Evolutionary conservation across 345 rosid species (phyloP).

Genomic region (Cardamine occulta): DNA sequence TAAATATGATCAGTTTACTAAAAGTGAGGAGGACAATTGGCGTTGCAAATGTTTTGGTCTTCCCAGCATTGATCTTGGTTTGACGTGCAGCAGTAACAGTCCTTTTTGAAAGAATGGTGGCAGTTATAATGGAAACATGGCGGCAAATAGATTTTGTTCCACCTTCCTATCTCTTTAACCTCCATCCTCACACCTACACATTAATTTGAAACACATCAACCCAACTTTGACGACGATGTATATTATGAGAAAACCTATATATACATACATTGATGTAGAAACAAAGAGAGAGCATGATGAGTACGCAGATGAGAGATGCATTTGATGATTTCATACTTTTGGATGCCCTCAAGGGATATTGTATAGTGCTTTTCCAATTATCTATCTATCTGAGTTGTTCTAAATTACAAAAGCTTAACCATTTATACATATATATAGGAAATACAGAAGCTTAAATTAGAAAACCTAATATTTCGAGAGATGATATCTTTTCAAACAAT

Average conservation of each 20-base stretch:
- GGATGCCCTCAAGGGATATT: neutral
- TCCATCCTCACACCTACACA: constrained; percentile 4
- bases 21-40: neutral
- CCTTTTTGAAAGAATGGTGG: neutral
- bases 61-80: neutral
- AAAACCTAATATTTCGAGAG: neutral
- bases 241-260: neutral
- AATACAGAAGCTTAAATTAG: no score
- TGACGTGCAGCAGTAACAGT: neutral
- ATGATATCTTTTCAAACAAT: neutral
- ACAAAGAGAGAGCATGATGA: constrained; percentile 9
- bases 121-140: neutral
- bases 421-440: neutral
- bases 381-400: neutral
- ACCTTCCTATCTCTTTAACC: neutral
- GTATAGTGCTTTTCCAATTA: no score
- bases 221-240: neutral
- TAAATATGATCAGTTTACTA: neutral
- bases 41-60: neutral
- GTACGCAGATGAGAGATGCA: neutral
- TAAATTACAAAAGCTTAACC: neutral
- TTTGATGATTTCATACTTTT: constrained; percentile 24
- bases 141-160: neutral
- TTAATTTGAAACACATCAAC: neutral
- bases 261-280: neutral